Conservation (phyloP, 371 early-diverging fungal genomes). For the Mucor racemosus region DNA sequence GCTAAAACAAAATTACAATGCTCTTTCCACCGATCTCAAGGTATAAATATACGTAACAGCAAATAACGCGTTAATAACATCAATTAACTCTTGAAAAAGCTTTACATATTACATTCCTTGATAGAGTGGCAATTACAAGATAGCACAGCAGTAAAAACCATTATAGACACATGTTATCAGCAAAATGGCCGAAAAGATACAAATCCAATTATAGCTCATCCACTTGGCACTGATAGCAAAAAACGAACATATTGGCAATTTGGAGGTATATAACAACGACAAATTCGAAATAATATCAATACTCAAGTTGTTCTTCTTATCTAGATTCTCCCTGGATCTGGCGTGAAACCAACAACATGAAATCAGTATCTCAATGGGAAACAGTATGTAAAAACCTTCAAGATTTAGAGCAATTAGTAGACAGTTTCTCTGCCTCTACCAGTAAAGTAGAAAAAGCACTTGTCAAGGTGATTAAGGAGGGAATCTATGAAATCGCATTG, state of each 20-base stretch:
- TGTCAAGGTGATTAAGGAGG: conserved; percentile 12
- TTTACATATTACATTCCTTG: conserved; percentile 34
- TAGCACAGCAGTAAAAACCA: conserved; percentile 31
- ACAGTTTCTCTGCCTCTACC: conserved; percentile 14
- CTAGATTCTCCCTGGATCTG: conserved; percentile 41
- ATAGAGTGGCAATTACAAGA: conserved; percentile 57
- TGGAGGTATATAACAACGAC: conserved; percentile 29
- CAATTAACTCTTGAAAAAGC: conserved; percentile 17
- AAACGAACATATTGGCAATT: conserved; percentile 46
- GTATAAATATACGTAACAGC: conserved; percentile 20
- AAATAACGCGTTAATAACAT: not conserved
- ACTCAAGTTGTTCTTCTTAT: not conserved
- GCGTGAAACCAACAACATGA: conserved; percentile 32
- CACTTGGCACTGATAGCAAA: conserved; percentile 36
- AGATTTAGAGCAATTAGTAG: conserved; percentile 27
- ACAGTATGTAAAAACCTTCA: conserved; percentile 25
- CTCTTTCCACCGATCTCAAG: conserved; percentile 30
- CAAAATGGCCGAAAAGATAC: conserved; percentile 13
- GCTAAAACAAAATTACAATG: conserved; percentile 24
- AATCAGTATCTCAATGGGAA: conserved; percentile 35
- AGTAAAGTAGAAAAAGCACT: conserved; percentile 27
- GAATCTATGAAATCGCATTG: conserved; percentile 26
- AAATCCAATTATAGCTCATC: conserved; percentile 28
- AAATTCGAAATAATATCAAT: not conserved
- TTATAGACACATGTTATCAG: conserved; percentile 26